Conservation (phyloP, 192 early-diverging fungal species). For the Haplosporangium gracile region DNA sequence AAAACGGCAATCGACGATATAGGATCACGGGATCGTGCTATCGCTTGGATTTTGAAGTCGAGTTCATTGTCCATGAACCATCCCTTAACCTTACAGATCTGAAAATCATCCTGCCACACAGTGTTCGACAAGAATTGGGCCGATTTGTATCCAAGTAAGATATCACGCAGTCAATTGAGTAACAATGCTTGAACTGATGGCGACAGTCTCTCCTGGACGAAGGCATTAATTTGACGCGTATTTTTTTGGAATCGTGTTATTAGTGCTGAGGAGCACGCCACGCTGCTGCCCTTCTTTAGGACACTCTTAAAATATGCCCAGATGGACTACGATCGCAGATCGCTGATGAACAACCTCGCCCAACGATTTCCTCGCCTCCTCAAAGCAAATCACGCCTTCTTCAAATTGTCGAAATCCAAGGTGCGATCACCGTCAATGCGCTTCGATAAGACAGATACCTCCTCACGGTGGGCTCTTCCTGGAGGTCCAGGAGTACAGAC, state of each 20-base stretch:
- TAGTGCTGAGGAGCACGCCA: constrained; percentile 8
- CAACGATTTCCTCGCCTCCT: constrained; percentile 40
- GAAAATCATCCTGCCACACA: constrained; percentile 18
- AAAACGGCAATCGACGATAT: constrained; percentile 14
- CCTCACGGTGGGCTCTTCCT: not conserved
- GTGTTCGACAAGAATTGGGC: constrained; percentile 14
- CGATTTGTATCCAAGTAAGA: constrained; percentile 24
- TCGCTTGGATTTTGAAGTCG: constrained; percentile 27
- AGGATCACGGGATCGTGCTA: constrained; percentile 26
- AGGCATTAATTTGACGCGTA: not conserved
- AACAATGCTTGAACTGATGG: not conserved
- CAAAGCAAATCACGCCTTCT: constrained; percentile 22
- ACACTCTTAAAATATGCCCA: constrained; percentile 36
- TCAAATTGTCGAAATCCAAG: constrained; percentile 2
- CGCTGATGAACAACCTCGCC: constrained; percentile 24
- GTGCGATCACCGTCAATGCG: not conserved
- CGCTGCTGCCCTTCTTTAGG: constrained; percentile 39
- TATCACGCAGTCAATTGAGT: not conserved
- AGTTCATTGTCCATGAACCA: constrained; percentile 43
- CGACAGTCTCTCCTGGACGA: not conserved
- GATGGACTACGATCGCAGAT: constrained; percentile 41
- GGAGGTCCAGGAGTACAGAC: constrained; percentile 39
- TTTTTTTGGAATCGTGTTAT: not conserved
- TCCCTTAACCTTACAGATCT: constrained; percentile 16
- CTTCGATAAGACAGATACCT: not conserved